Conservation (phyloP, 1,139 yeast genomes). For the Yamadazyma jaroonii region DNA sequence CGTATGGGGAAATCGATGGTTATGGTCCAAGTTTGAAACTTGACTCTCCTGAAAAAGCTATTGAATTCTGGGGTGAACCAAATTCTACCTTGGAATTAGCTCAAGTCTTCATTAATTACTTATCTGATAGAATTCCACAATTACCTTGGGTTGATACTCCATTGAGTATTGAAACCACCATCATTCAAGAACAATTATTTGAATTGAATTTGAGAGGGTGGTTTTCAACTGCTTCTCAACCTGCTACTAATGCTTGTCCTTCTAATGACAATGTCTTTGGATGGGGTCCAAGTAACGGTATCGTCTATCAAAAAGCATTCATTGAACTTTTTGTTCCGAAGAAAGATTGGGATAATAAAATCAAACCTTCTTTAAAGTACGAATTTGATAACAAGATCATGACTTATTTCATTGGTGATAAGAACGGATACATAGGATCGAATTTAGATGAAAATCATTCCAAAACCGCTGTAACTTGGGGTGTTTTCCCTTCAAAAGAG, state of each 20-base stretch:
- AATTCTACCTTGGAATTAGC: constrained; percentile 60
- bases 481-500: constrained; percentile 86
- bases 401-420: constrained; percentile 72
- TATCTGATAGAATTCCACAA: constrained; percentile 70
- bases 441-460: constrained; percentile 46
- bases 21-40: constrained; percentile 90
- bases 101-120: constrained; percentile 66
- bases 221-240: constrained; percentile 94
- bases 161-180: constrained; percentile 82
- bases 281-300: constrained; percentile 94
- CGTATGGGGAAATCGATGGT: constrained; percentile 97
- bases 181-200: constrained; percentile 87
- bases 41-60: constrained; percentile 62
- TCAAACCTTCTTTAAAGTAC: constrained; percentile 52
- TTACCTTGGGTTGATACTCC: constrained; percentile 93
- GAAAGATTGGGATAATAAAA: constrained; percentile 65
- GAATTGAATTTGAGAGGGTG: constrained; percentile 71
- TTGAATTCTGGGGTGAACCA: constrained; percentile 82
- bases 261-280: constrained; percentile 89
- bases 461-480: constrained; percentile 90
- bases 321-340: constrained; percentile 79
- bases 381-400: constrained; percentile 42
- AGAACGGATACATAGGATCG: constrained; percentile 54
- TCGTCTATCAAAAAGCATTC: constrained; percentile 89
- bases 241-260: constrained; percentile 76